These are phyloP conservation scores for Lolium rigidum DNA, from an alignment of 176 grass and related monocot species.

Conservation along the genomic window DNA sequence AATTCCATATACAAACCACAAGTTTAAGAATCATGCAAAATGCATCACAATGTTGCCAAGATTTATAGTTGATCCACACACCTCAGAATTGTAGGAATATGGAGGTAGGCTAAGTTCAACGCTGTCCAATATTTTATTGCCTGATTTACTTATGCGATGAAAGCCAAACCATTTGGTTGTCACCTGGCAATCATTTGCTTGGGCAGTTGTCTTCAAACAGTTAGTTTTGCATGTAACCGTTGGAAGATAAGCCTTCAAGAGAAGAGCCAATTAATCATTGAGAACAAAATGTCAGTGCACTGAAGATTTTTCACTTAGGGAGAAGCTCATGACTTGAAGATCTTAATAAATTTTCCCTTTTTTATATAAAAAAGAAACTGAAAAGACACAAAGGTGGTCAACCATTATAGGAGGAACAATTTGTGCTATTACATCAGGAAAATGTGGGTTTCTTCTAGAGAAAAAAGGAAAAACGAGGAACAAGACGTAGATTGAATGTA, in stretches of 20 bases:
- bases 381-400: neutral
- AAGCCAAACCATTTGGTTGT: constrained; percentile 98
- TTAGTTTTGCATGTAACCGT: constrained; percentile 46
- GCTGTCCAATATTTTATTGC: constrained; percentile 76
- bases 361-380: constrained; percentile 1
- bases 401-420: constrained; percentile 5
- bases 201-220: constrained; percentile 69
- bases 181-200: constrained; percentile 82
- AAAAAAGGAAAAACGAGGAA: neutral
- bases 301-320: neutral
- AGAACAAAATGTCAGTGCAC: constrained; percentile 18
- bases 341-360: neutral
- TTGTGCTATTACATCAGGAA: neutral
- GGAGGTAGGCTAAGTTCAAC: constrained; percentile 75
- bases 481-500: neutral
- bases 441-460: too few species aligned
- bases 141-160: constrained; percentile 84
- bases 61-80: constrained; percentile 36
- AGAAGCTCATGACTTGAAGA: neutral
- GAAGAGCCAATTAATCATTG: constrained; percentile 32
- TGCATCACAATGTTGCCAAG: constrained; percentile 29
- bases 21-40: constrained; percentile 13
- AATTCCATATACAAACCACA: constrained; percentile 28
- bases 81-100: constrained; percentile 85
- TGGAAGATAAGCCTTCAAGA: constrained; percentile 77